phyloP scores from a whole-genome alignment of 2,329 filamentous ascomycete species.

The Cordyceps farinosa region DNA sequence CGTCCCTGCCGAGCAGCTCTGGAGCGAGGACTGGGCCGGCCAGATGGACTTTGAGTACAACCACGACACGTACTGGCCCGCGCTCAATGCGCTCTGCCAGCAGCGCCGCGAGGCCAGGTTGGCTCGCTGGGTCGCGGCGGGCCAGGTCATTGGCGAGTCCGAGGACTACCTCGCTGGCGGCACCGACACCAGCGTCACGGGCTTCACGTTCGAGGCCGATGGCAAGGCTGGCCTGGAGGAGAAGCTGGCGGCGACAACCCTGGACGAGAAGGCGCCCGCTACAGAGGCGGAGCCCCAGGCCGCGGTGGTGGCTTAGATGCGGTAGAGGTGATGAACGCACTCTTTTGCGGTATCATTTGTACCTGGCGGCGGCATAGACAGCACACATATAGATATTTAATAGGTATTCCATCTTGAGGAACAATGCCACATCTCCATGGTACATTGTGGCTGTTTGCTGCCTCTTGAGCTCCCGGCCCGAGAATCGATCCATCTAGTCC shows the following conservation, averaged over 20 bases:
- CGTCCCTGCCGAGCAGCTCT: slow-evolving; percentile 77
- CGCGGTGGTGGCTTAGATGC: slow-evolving; percentile 3
- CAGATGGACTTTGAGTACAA: slow-evolving; percentile 88
- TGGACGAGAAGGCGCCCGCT: slow-evolving; percentile 20
- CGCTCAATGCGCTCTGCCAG: slow-evolving; percentile 67
- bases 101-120: slow-evolving; percentile 60
- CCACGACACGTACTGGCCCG: slow-evolving; percentile 85
- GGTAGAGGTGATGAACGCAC: not conserved
- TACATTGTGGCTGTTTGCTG: not conserved
- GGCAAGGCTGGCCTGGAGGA: slow-evolving; percentile 1
- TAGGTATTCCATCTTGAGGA: too few relatives aligned
- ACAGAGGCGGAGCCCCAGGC: slow-evolving; percentile 28
- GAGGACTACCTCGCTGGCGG: slow-evolving; percentile 80
- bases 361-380: too few relatives aligned
- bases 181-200: slow-evolving; percentile 34
- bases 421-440: not conserved
- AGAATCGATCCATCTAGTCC: not conserved
- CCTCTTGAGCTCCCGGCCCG: not conserved
- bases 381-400: too few relatives aligned
- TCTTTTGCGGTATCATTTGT: too few relatives aligned
- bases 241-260: slow-evolving; percentile 14
- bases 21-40: slow-evolving; percentile 70
- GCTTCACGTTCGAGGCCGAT: slow-evolving; percentile 27
- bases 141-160: slow-evolving; percentile 78
- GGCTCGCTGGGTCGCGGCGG: slow-evolving; percentile 73